Evolutionary conservation across 306 rosid genomes (phyloP).

Genomic region (Rubus idaeus): DNA sequence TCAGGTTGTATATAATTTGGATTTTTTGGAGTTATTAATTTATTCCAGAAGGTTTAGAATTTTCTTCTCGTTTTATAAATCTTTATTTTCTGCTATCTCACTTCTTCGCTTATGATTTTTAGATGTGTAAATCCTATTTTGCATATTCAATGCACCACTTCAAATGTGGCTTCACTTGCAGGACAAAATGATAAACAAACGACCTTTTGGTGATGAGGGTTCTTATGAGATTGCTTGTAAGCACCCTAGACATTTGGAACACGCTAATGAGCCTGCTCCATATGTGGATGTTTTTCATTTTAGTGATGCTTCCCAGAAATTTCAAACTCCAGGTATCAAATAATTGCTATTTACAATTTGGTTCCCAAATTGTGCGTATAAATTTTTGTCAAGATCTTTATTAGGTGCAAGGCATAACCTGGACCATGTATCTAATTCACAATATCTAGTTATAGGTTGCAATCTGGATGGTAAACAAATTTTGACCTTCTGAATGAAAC

Average conservation of each 20-base stretch:
- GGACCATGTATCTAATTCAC: background rate
- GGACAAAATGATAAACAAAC: conserved; percentile 35
- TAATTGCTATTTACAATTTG: background rate
- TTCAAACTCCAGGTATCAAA: conserved; percentile 30
- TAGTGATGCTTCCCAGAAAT: conserved; percentile 15
- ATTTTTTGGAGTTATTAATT: background rate
- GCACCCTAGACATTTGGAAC: conserved; percentile 31
- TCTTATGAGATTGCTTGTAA: conserved; percentile 35
- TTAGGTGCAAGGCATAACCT: background rate
- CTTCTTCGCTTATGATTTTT: background rate
- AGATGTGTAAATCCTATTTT: background rate
- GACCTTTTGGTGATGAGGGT: conserved; percentile 28
- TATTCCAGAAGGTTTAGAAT: background rate
- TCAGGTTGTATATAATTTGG: too few relatives aligned
- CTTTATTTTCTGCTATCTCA: background rate
- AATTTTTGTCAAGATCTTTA: background rate
- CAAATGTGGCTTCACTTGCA: conserved; percentile 18
- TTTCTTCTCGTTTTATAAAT: background rate
- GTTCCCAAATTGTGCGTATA: conserved; percentile 4
- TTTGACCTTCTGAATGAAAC: conserved; percentile 9
- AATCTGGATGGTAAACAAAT: background rate
- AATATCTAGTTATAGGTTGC: background rate
- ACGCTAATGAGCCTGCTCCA: conserved; percentile 20
- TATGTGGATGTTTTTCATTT: conserved; percentile 8
- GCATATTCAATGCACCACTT: conserved; percentile 5